These are phyloP conservation scores for Paratinospora sagittata DNA, from an alignment of 164 flowering plant species.

Conservation along the genomic window DNA sequence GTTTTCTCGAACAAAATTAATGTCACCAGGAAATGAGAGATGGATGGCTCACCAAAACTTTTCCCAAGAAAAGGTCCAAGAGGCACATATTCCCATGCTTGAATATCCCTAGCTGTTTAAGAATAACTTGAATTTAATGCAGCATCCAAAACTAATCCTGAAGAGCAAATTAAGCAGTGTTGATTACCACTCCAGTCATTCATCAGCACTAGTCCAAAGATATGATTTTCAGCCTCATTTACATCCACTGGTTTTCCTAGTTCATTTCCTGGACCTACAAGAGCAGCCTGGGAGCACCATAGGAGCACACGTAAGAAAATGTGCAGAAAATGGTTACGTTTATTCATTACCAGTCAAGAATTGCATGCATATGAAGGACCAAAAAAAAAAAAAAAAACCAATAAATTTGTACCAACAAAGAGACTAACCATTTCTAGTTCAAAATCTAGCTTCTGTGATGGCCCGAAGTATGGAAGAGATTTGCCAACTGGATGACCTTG, in stretches of 20 bases:
- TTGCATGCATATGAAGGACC: not conserved
- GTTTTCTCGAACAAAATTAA: not conserved
- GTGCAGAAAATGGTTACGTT: not conserved
- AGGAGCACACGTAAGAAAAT: conserved; percentile 7
- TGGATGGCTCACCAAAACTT: conserved; percentile 69
- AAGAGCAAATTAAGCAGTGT: not conserved
- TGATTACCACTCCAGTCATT: conserved; percentile 98
- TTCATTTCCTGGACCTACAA: conserved; percentile 96
- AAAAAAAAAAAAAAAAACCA: too few relatives aligned
- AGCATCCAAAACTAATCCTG: not conserved
- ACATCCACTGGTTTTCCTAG: conserved; percentile 80
- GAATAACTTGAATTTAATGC: conserved; percentile 16
- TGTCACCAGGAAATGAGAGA: not conserved
- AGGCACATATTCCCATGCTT: conserved; percentile 98
- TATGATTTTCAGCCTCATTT: conserved; percentile 79
- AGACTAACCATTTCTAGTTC: conserved; percentile 90
- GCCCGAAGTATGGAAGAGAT: conserved; percentile 88
- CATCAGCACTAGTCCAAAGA: conserved; percentile 93
- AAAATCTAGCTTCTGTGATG: conserved; percentile 85
- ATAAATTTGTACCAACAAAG: not conserved
- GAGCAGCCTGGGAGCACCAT: conserved; percentile 62
- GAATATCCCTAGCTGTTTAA: conserved; percentile 91
- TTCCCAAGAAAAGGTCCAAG: conserved; percentile 99
- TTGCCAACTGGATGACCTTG: conserved; percentile 64
- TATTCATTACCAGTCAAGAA: not conserved